These are phyloP conservation scores for Rasamsonia emersonii DNA, from an alignment of 2,329 filamentous ascomycete species.

Conservation along the genomic window DNA sequence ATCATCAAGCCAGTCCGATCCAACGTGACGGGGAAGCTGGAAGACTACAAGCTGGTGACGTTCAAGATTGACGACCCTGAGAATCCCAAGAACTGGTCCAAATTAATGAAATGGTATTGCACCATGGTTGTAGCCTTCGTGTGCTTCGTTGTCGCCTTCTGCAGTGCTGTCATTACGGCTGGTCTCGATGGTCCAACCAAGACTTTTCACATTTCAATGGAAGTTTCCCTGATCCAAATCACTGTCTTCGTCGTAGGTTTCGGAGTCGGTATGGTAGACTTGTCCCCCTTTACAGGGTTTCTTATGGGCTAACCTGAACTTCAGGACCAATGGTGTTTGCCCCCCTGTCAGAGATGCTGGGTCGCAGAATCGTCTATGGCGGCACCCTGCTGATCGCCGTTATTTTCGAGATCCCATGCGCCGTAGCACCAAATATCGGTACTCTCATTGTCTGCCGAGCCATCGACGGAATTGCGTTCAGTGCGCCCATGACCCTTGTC, in stretches of 20 bases:
- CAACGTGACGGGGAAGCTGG: slow-evolving; percentile 43
- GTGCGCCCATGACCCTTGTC: slow-evolving; percentile 77
- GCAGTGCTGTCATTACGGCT: slow-evolving; percentile 68
- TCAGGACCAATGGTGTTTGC: slow-evolving; percentile 69
- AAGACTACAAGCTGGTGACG: slow-evolving; percentile 56
- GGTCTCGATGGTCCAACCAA: slow-evolving; percentile 57
- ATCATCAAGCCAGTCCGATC: slow-evolving; percentile 51
- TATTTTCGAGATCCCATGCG: slow-evolving; percentile 72
- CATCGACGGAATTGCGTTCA: slow-evolving; percentile 77
- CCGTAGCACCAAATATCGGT: slow-evolving; percentile 64
- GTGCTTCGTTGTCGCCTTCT: slow-evolving; percentile 65
- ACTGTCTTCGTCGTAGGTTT: slow-evolving; percentile 76
- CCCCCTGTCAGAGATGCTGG: slow-evolving; percentile 66
- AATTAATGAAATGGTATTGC: slow-evolving; percentile 69
- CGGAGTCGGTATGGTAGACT: slow-evolving; percentile 52
- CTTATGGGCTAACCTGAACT: not conserved
- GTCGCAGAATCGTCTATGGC: slow-evolving; percentile 62
- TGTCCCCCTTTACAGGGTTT: not conserved
- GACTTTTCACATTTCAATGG: slow-evolving; percentile 59
- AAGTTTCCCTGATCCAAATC: slow-evolving; percentile 64
- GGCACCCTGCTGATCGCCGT: slow-evolving; percentile 61
- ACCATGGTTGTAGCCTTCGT: slow-evolving; percentile 76
- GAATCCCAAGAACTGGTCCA: slow-evolving; percentile 82
- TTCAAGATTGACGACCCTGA: slow-evolving; percentile 64
- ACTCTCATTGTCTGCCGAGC: slow-evolving; percentile 68